Evolutionary conservation across 441 rosid species (phyloP), one percentile per base, ranked within the genome.

Genomic region (Pelargonium fulgidum): DNA sequence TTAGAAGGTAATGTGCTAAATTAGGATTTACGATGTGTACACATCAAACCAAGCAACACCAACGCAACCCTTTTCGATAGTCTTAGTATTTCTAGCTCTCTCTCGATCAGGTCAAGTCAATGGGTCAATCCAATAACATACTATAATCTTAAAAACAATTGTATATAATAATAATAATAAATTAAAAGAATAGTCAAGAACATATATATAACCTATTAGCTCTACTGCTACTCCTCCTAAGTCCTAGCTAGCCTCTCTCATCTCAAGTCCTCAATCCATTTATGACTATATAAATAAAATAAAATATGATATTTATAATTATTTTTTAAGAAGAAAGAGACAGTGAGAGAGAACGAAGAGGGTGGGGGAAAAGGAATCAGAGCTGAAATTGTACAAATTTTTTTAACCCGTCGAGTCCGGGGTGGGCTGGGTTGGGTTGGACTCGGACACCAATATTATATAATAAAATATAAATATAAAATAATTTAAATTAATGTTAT

Each of bases 1-100:
- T 85, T 83, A 85, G 87, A 83, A 80, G 84, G 73, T 82, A 74
- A 77, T 68, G 62, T 68, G 62, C 65, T 71, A 74, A 77, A 73
- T 76, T 75, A 78, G 82, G 78, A 79, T 73, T 81, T 78, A 75
- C 77, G 76, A 75, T 82, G 73, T 70, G 71, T 75, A 72, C 79
- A 68, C 64, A 74, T 65, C 65, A 76, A 82, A 76, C 73, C 82
- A 81, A 80, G 81, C 85, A 84, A 87, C 54, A 47, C 54, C 52
- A 47, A 47, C 52, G 6, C 52, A 82, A 75, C 13, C 19, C 73
- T 59, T 84, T 81, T 22, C 24, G 1, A 0, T 22, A n/a, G n/a
- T n/a, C n/a, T n/a, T n/a, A n/a, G n/a, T n/a, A n/a, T n/a, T n/a
- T n/a, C n/a, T n/a, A n/a, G n/a, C n/a, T 22, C 24, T 22, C 24